A percentile compares a stretch with the other conserved stretches of the same genome.
Evolutionary conservation across 2,329 filamentous ascomycete species (phyloP).

Genomic region (Neofusicoccum laricinum): DNA sequence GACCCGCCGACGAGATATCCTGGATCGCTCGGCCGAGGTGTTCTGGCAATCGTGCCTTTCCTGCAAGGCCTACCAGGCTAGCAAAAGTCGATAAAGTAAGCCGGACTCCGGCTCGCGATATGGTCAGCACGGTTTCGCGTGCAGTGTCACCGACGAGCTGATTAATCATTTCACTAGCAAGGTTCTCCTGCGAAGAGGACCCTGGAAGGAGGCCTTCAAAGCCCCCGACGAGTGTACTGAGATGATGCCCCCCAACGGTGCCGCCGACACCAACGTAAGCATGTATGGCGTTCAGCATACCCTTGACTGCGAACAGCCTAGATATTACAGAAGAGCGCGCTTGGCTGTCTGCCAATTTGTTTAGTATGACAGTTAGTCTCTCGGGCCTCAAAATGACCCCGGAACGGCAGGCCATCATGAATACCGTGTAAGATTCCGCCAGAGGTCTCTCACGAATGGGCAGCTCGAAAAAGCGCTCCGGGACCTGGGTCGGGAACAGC

Average conservation of each 20-base stretch:
- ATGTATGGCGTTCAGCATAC: conserved; percentile 42
- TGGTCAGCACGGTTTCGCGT: not conserved
- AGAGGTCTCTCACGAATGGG: conserved; percentile 47
- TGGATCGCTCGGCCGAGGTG: conserved; percentile 7
- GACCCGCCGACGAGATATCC: not conserved
- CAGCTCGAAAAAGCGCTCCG: conserved; percentile 42
- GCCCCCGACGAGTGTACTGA: conserved; percentile 37
- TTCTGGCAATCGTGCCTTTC: conserved; percentile 17
- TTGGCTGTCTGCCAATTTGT: conserved; percentile 27
- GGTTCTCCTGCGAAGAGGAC: conserved; percentile 15
- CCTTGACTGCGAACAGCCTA: conserved; percentile 24
- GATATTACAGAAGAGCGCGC: conserved; percentile 14
- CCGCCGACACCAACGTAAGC: conserved; percentile 42
- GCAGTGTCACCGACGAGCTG: conserved; percentile 4
- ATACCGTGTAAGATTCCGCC: conserved; percentile 47
- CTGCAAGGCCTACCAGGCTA: conserved; percentile 31
- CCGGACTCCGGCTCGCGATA: conserved; percentile 24
- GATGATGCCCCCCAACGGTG: conserved; percentile 31
- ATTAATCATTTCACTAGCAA: conserved; percentile 8
- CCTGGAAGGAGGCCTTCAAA: conserved; percentile 26
- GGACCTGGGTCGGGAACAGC: conserved; percentile 43
- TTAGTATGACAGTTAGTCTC: conserved; percentile 33
- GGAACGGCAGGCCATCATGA: conserved; percentile 47
- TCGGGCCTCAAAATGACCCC: conserved; percentile 35
- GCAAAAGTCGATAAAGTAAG: conserved; percentile 23